These are phyloP conservation scores for Calycina marina DNA, from an alignment of 2,329 filamentous ascomycete species.

Conservation along the genomic window DNA sequence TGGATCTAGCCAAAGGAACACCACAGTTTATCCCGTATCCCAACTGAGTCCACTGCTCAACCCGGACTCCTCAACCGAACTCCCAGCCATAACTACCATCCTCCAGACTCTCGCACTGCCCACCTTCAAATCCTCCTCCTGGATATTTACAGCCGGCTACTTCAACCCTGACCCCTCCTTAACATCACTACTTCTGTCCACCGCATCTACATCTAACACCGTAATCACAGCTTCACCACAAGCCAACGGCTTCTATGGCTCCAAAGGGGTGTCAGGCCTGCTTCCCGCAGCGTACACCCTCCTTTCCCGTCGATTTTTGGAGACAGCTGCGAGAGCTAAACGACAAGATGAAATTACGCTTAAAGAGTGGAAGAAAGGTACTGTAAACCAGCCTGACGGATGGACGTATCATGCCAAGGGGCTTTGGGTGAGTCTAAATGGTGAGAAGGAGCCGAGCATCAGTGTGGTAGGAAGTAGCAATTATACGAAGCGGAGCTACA, in stretches of 20 bases:
- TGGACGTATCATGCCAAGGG: constrained; percentile 99
- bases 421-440: constrained; percentile 69
- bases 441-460: constrained; percentile 52
- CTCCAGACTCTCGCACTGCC: constrained; percentile 52
- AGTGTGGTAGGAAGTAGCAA: constrained; percentile 86
- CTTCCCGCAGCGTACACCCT: constrained; percentile 86
- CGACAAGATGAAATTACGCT: constrained; percentile 46
- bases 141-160: constrained; percentile 96
- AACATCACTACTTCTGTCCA: constrained; percentile 63
- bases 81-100: constrained; percentile 64
- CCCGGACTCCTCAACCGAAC: constrained; percentile 74
- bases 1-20: constrained; percentile 29
- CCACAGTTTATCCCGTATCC: constrained; percentile 70
- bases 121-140: constrained; percentile 54
- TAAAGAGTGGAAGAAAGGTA: constrained; percentile 78
- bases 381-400: constrained; percentile 63
- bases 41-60: constrained; percentile 77
- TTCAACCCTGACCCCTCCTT: constrained; percentile 90
- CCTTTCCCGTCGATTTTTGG: constrained; percentile 68
- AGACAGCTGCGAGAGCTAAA: constrained; percentile 24
- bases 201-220: constrained; percentile 54
- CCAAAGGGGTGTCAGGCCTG: constrained; percentile 75
- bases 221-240: constrained; percentile 86
- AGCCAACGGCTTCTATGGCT: constrained; percentile 91
- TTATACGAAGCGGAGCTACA: constrained; percentile 89